Percentiles rank a stretch among this genome's conserved stretches.
These are phyloP conservation scores for Rhynchospora tenuis DNA, from an alignment of 176 grass and related monocot genomes.

Conservation along the genomic window DNA sequence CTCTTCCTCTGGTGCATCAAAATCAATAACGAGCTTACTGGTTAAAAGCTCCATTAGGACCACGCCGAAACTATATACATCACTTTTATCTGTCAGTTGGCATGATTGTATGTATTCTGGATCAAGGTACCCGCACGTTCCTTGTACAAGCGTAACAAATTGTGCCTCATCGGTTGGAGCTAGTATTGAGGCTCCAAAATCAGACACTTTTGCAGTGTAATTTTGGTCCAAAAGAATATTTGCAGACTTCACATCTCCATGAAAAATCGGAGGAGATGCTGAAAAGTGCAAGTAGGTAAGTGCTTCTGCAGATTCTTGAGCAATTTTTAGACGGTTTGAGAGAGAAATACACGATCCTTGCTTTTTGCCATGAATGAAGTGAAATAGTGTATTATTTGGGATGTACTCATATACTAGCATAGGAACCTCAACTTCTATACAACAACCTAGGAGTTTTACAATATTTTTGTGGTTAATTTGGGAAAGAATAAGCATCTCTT, in stretches of 20 bases:
- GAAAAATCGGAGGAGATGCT: conserved; percentile 6
- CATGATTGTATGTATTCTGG: conserved; percentile 22
- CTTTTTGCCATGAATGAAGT: neutral
- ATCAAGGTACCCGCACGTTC: conserved; percentile 22
- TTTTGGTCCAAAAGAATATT: conserved; percentile 25
- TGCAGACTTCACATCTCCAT: conserved; percentile 32
- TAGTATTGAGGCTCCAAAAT: conserved; percentile 31
- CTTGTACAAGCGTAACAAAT: conserved; percentile 8
- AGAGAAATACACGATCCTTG: neutral
- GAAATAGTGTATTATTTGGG: conserved; percentile 12
- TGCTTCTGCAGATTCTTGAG: neutral
- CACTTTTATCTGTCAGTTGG: conserved; percentile 19
- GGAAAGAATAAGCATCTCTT: conserved; percentile 32
- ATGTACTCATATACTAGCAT: conserved; percentile 32
- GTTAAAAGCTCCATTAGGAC: conserved; percentile 25
- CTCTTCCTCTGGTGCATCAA: neutral
- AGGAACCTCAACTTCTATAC: conserved; percentile 25
- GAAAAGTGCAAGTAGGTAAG: conserved; percentile 21
- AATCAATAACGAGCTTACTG: neutral
- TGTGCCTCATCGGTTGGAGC: neutral
- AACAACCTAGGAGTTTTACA: conserved; percentile 33
- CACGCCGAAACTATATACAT: conserved; percentile 32
- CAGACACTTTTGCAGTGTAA: conserved; percentile 14
- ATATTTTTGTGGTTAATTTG: conserved; percentile 22
- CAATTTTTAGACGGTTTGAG: conserved; percentile 8